Evolutionary conservation across 2,329 filamentous ascomycete species (phyloP).

Genomic region (Ascochyta fabae): DNA sequence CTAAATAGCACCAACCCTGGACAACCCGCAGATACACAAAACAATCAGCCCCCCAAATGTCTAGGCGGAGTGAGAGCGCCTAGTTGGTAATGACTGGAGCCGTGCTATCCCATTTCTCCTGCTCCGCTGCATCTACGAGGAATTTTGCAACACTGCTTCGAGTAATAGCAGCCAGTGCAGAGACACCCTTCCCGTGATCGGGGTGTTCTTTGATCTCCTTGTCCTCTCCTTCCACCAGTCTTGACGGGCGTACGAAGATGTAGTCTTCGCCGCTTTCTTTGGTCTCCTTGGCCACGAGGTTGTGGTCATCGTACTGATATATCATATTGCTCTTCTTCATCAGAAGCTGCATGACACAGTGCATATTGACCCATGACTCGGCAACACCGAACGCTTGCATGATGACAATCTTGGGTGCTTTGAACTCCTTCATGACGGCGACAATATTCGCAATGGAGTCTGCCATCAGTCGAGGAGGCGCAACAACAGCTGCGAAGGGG

Average conservation of each 20-base stretch:
- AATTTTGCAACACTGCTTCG: constrained; percentile 55
- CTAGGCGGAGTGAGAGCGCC: background rate
- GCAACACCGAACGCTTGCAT: constrained; percentile 61
- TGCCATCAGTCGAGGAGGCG: constrained; percentile 56
- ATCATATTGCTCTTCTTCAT: constrained; percentile 57
- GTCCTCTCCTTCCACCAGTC: constrained; percentile 52
- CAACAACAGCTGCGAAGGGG: constrained; percentile 56
- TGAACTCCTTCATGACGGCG: constrained; percentile 47
- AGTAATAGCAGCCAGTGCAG: constrained; percentile 49
- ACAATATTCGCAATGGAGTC: constrained; percentile 51
- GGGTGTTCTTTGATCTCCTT: constrained; percentile 50
- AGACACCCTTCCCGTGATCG: constrained; percentile 52
- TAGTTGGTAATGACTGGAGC: constrained; percentile 57
- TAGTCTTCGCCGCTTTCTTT: constrained; percentile 47
- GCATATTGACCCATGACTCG: constrained; percentile 53
- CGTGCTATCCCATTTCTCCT: constrained; percentile 50
- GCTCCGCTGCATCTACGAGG: constrained; percentile 54
- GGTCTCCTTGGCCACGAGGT: constrained; percentile 54
- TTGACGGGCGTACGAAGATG: constrained; percentile 56
- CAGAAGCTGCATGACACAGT: constrained; percentile 53
- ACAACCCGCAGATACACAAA: too few relatives aligned
- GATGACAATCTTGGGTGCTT: constrained; percentile 54
- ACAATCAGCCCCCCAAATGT: background rate
- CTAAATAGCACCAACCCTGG: too few relatives aligned
- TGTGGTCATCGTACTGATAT: constrained; percentile 57